Percentiles rank a stretch among this genome's conserved stretches.
phyloP scores from a whole-genome alignment of 129 eudicot genomes.

The Artemisia tridentata region DNA sequence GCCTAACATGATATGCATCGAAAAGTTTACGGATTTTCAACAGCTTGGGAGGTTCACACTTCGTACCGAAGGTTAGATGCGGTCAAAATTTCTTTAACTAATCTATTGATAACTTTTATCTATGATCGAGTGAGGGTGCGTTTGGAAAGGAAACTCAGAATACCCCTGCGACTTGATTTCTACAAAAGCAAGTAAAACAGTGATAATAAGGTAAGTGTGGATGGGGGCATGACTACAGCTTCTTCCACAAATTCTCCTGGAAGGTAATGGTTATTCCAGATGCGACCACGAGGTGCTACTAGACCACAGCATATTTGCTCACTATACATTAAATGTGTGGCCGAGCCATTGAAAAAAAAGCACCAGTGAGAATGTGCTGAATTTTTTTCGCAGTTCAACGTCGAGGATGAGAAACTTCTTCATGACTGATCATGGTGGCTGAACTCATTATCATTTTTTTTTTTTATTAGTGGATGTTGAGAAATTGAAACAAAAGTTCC shows the following conservation, averaged over 20 bases:
- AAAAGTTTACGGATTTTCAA: too few species aligned
- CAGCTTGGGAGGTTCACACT: too few species aligned
- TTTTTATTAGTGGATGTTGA: too few species aligned
- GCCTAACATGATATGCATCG: too few species aligned
- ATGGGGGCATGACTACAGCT: not conserved
- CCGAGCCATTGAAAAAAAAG: not conserved
- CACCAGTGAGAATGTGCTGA: not conserved
- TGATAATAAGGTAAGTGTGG: constrained; percentile 4
- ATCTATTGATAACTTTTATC: too few species aligned
- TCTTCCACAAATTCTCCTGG: constrained; percentile 1
- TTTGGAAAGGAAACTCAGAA: constrained; percentile 15
- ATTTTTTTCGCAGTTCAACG: not conserved
- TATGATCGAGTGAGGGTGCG: constrained; percentile 2
- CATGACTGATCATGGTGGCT: not conserved
- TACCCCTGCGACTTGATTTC: not conserved
- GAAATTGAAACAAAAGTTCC: too few species aligned
- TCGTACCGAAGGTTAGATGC: too few species aligned
- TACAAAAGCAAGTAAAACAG: not conserved
- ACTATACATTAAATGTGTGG: not conserved
- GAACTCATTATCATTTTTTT: not conserved
- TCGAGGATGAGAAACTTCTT: not conserved
- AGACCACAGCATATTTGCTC: not conserved
- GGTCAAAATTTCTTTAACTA: too few species aligned
- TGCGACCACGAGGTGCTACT: not conserved
- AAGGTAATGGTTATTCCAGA: not conserved